phyloP scores from a whole-genome alignment of 73 alveolate genomes.

The Urostyla sp. region DNA sequence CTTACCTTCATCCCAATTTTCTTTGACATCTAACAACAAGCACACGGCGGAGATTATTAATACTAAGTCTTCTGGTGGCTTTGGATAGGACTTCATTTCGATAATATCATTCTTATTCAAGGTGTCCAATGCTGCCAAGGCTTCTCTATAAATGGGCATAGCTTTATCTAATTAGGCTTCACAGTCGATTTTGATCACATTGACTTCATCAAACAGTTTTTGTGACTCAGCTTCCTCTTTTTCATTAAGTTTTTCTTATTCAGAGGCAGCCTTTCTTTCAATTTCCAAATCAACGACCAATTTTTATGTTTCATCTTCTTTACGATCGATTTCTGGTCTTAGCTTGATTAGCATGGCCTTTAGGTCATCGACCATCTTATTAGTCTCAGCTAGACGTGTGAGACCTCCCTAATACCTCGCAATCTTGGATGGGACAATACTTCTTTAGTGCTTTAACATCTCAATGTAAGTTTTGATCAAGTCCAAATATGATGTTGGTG shows the following conservation, averaged over 20 bases:
- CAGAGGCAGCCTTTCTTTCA: slow-evolving; percentile 93
- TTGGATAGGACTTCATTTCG: slow-evolving; percentile 97
- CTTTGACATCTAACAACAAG: slow-evolving; percentile 80
- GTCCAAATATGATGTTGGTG: slow-evolving; percentile 99
- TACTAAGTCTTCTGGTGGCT: slow-evolving; percentile 97
- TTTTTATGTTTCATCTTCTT: slow-evolving; percentile 93
- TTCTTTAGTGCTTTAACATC: slow-evolving; percentile 91
- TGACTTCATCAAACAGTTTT: slow-evolving; percentile 80
- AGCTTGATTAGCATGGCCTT: slow-evolving; percentile 89
- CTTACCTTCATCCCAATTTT: slow-evolving; percentile 79
- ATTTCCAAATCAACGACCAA: slow-evolving; percentile 93
- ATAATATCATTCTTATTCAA: slow-evolving; percentile 97
- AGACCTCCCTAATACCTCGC: slow-evolving; percentile 95
- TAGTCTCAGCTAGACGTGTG: slow-evolving; percentile 96
- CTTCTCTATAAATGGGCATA: slow-evolving; percentile 97
- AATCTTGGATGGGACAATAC: slow-evolving; percentile 94
- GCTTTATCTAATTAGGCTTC: slow-evolving; percentile 98
- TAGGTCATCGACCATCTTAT: slow-evolving; percentile 96
- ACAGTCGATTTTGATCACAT: slow-evolving; percentile 94
- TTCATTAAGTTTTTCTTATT: slow-evolving; percentile 88
- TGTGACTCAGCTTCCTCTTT: slow-evolving; percentile 96
- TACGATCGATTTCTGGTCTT: slow-evolving; percentile 91
- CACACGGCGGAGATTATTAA: slow-evolving; percentile 96
- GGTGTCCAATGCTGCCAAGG: slow-evolving; percentile 96
- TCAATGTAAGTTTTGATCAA: slow-evolving; percentile 97